Evolutionary conservation across 805 yeast species (phyloP).

Genomic region (Wickerhamiella parazyma): DNA sequence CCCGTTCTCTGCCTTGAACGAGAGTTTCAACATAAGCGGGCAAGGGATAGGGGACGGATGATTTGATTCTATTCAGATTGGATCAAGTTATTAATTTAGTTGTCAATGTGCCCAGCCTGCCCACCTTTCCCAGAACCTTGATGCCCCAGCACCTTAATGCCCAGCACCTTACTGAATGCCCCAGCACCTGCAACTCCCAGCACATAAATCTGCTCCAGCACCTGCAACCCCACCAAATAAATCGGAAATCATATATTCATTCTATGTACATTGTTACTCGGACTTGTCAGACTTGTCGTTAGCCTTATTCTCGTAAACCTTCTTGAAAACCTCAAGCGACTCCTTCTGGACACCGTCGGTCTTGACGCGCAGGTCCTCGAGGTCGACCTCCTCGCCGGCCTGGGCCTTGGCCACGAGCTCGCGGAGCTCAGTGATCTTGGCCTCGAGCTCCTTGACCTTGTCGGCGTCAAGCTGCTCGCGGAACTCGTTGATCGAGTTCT

Average conservation of each 20-base stretch:
- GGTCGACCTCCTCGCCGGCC: slow-evolving; percentile 50
- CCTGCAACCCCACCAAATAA: no score
- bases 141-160: no score
- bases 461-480: slow-evolving; percentile 48
- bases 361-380: slow-evolving; percentile 59
- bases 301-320: slow-evolving; percentile 42
- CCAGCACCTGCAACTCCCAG: no score
- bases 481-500: slow-evolving; percentile 68
- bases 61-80: no score
- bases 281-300: slow-evolving; percentile 23
- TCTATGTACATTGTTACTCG: slow-evolving; percentile 12
- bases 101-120: no score
- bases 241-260: no score
- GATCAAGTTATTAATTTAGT: no score
- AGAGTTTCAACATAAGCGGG: slow-evolving; percentile 51
- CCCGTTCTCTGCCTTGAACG: slow-evolving; percentile 79
- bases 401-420: slow-evolving; percentile 62
- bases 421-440: slow-evolving; percentile 48
- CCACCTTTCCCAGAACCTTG: no score
- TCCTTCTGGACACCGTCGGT: slow-evolving; percentile 71
- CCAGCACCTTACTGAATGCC: no score
- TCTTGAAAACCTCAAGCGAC: slow-evolving; percentile 70
- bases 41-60: neutral
- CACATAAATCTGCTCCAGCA: neutral
- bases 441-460: slow-evolving; percentile 42